Conservation (phyloP, 352 stramenopile genomes). For the Globisporangium recalcitrans region DNA sequence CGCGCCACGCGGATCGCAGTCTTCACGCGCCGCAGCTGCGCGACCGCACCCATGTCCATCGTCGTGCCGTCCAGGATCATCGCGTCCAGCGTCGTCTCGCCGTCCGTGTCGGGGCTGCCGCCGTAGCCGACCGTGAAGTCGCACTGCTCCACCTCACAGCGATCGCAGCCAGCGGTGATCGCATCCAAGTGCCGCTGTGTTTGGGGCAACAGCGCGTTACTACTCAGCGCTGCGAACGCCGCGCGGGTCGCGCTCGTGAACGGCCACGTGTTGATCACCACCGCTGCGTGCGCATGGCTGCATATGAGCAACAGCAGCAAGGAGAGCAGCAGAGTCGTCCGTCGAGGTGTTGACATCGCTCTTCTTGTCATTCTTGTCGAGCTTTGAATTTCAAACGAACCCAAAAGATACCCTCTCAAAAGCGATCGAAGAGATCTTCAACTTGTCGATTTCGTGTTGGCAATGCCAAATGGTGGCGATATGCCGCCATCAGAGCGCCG, state of each 20-base stretch:
- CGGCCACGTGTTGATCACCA: conserved; percentile 84
- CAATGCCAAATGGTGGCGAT: neutral
- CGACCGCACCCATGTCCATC: conserved; percentile 85
- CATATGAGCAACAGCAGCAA: neutral
- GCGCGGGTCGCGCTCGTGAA: conserved; percentile 68
- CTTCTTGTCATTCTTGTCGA: neutral
- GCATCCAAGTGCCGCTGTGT: conserved; percentile 42
- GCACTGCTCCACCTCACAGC: conserved; percentile 82
- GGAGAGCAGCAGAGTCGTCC: neutral
- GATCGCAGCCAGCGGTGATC: conserved; percentile 64
- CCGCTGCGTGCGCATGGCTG: conserved; percentile 16
- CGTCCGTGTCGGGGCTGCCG: conserved; percentile 78
- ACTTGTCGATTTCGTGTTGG: neutral
- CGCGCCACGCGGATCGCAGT: conserved; percentile 78
- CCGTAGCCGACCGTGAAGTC: conserved; percentile 88
- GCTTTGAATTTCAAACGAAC: too few relatives aligned
- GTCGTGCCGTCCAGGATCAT: conserved; percentile 88
- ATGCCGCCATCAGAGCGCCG: neutral
- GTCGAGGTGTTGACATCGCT: neutral
- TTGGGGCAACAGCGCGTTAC: neutral
- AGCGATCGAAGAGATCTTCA: conserved; percentile 1
- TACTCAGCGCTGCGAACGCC: conserved; percentile 44
- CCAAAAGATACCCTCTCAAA: neutral
- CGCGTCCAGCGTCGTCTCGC: conserved; percentile 87
- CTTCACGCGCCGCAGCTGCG: conserved; percentile 74